Evolutionary conservation across 129 eudicot species (phyloP), one percentile per base, ranked within the genome.

Genomic region (Flaveria sonorensis): DNA sequence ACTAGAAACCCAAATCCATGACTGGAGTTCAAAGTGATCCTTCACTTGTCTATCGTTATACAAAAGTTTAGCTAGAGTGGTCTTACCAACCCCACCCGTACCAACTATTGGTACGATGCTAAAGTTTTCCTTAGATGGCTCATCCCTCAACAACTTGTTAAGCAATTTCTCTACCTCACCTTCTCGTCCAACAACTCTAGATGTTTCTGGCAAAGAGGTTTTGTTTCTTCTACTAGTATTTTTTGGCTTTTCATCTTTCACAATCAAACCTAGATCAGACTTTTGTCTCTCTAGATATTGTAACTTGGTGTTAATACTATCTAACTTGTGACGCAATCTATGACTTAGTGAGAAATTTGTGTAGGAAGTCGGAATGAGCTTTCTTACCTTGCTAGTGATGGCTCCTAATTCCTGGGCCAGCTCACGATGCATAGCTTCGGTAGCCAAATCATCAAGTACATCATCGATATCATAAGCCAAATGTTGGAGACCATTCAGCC

Each of bases 1-100:
- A 13, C 74, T 84, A 9, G 89, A 65, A 19, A 85, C 85, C 70
- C 81, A 82, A 2, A 76, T 82, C 92, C 92, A 88, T 7, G 76
- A 75, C 21, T 20, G 71, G 20, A 83, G 56, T 60, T 81, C 46
- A 72, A 83, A 88, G 70, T 42, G 42, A 2, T 8, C 40, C 13
- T 46, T 23, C 74, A 70, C 74, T 0, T 14, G 0, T 7, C 13
- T 5, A 10, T 70, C 60, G 0, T 70, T 47, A 15, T 47, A 70
- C 60, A 70, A 23, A 15, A 23, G 1, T 26, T 40, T 47, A 70
- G 74, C 74, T 24, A 70, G 21, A 23, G 74, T 70, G 42, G 61
- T 70, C 57, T 47, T 70, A 0, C 74, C 74, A 1, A 69, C 56
- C 10, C 73, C 71, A 67, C 71, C 71, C 52, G 40, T 7, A 67